phyloP scores from a whole-genome alignment of 805 yeast species.

The Candida insectalens region DNA sequence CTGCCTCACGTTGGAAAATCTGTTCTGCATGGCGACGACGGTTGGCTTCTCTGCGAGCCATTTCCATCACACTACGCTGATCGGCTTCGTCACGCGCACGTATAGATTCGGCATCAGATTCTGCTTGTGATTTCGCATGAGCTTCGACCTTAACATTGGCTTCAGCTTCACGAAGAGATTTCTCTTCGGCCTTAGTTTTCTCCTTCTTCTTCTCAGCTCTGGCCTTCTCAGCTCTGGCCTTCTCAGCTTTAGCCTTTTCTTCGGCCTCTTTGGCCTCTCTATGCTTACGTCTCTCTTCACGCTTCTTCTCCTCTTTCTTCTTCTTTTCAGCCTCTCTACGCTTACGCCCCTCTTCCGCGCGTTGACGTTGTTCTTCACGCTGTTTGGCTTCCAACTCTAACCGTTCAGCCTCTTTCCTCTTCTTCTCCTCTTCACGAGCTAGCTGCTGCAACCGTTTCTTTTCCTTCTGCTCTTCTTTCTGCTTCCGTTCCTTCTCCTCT shows the following conservation, averaged over 20 bases:
- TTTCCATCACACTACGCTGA: slow-evolving; percentile 33
- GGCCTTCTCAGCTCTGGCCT: slow-evolving; percentile 1
- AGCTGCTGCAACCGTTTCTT: slow-evolving; percentile 53
- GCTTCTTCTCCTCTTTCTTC: slow-evolving; percentile 17
- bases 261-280: slow-evolving; percentile 2
- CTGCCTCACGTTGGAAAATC: too few relatives aligned
- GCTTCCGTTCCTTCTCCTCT: slow-evolving; percentile 54
- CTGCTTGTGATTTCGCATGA: too few relatives aligned
- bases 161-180: slow-evolving; percentile 37
- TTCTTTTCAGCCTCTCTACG: slow-evolving; percentile 33
- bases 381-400: slow-evolving; percentile 5
- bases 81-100: too few relatives aligned
- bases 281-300: slow-evolving; percentile 4
- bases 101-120: too few relatives aligned
- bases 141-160: too few relatives aligned
- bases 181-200: slow-evolving; percentile 29
- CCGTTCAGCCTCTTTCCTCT: slow-evolving; percentile 25
- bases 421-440: slow-evolving; percentile 54
- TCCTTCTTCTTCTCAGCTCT: neutral
- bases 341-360: slow-evolving; percentile 38
- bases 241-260: slow-evolving; percentile 3
- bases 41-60: slow-evolving; percentile 31
- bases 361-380: slow-evolving; percentile 31
- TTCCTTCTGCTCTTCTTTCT: slow-evolving; percentile 62
- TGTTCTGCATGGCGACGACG: too few relatives aligned